Evolutionary conservation across 2,329 filamentous ascomycete species (phyloP).

Genomic region (Ploettnerulaceae sp.): DNA sequence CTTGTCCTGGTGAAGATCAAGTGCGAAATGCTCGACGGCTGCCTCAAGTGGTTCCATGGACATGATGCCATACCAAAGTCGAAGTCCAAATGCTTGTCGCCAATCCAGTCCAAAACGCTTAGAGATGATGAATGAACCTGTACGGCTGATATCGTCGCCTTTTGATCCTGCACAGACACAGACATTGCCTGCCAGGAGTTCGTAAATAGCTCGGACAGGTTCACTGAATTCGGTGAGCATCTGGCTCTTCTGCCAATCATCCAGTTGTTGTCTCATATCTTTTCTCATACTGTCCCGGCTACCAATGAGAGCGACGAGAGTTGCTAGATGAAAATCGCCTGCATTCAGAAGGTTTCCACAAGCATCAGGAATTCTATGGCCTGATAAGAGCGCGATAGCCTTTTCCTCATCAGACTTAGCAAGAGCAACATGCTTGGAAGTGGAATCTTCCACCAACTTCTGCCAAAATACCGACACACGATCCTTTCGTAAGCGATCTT

Average conservation of each 20-base stretch:
- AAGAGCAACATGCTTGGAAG: conserved; percentile 50
- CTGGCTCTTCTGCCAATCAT: conserved; percentile 77
- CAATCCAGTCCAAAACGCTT: conserved; percentile 83
- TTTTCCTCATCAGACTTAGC: conserved; percentile 71
- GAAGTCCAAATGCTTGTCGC: conserved; percentile 87
- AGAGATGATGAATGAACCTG: conserved; percentile 75
- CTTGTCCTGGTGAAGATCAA: conserved; percentile 65
- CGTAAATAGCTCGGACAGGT: conserved; percentile 80
- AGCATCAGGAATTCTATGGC: conserved; percentile 74
- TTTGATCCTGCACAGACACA: conserved; percentile 75
- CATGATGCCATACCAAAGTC: conserved; percentile 80
- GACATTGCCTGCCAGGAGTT: conserved; percentile 84
- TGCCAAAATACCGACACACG: conserved; percentile 65
- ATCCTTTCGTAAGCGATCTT: conserved; percentile 48
- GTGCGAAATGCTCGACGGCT: conserved; percentile 68
- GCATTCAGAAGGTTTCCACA: conserved; percentile 73
- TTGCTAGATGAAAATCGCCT: conserved; percentile 78
- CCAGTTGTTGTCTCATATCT: conserved; percentile 75
- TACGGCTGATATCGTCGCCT: conserved; percentile 70
- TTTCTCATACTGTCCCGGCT: conserved; percentile 63
- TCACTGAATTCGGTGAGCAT: conserved; percentile 84
- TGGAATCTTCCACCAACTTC: conserved; percentile 57
- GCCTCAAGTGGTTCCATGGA: conserved; percentile 63
- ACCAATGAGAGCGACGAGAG: conserved; percentile 77
- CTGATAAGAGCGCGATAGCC: conserved; percentile 74